Base-by-base conservation (phyloP, 306 rosid species). In the Gastrolobium villosum region DNA sequence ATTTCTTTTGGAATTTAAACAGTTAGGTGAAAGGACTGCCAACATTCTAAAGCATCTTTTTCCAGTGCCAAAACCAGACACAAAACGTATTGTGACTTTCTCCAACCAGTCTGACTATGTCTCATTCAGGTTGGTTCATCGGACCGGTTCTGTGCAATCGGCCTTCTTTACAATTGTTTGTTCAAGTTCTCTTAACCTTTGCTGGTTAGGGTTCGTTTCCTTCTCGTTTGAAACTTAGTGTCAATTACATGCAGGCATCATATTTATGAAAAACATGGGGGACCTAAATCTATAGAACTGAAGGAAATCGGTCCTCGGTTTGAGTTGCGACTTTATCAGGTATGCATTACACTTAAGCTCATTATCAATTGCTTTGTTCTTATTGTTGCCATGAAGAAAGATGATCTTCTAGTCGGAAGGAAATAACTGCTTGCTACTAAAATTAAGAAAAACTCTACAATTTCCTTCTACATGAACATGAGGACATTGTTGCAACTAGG, bases 261-360 rank as follows among this genome's bases (percentile, higher is more conserved):
- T 79, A 73, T 89, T 40, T 92, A 87, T 79, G 99, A 92, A 85
- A 92, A 85, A 75, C 91, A 61, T 4, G 96, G 92, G 6, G 97
- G 97, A 59, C 92, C 93, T 49, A 90, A 91, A 80, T 95, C 96
- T 49, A 32, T 88, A 61, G 97, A 92, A 73, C 88, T 95, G 76
- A 89, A 95, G 84, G 98, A 95, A 87, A 79, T 95, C 15, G 99
- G 99, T 82, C 99, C 99, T 20, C 90, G 99, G 20, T 95, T 91
- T 88, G 99, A 95, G 73, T 74, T 92, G 81, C 88, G 91, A 34
- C 85, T 85, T 82, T 92, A 79, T 65, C 86, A 91, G 98, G 99
- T 92, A 72, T 77, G 81, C 35, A 54, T 34, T 71, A 5, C 78
- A 49, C 43, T 82, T 77, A 59, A 10, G 69, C 45, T 75, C 70